Percentiles rank a stretch among this genome's conserved stretches.
These are phyloP conservation scores for Boletellus dicymbophilus DNA, from an alignment of 1,284 basidiomycete species.

Conservation along the genomic window DNA sequence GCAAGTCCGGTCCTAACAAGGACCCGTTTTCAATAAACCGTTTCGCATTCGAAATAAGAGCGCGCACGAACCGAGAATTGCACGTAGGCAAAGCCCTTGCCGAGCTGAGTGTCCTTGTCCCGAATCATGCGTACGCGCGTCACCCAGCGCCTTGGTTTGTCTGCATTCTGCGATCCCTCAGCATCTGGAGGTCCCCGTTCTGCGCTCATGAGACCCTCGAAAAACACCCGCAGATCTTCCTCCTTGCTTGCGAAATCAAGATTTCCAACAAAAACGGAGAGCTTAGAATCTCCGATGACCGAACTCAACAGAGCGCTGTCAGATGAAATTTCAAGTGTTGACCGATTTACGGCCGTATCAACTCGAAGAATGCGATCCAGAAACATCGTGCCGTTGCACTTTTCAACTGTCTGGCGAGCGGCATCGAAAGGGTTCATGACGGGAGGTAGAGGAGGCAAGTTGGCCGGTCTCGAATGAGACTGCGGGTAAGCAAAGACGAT, in stretches of 20 bases:
- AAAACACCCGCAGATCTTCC: constrained; percentile 86
- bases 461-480: constrained; percentile 45
- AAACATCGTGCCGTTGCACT: constrained; percentile 75
- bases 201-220: constrained; percentile 75
- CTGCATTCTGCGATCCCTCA: constrained; percentile 27
- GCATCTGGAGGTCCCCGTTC: constrained; percentile 64
- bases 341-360: constrained; percentile 57
- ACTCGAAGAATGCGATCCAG: constrained; percentile 76
- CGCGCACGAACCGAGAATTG: constrained; percentile 72
- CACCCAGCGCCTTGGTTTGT: constrained; percentile 65
- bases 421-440: constrained; percentile 76
- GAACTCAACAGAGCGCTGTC: constrained; percentile 8
- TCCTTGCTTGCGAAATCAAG: constrained; percentile 93
- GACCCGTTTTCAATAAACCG: constrained; percentile 1
- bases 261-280: constrained; percentile 89
- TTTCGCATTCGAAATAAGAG: not conserved
- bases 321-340: not conserved
- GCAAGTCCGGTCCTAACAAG: constrained; percentile 77
- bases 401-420: constrained; percentile 59
- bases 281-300: constrained; percentile 65
- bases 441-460: constrained; percentile 56
- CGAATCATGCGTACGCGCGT: constrained; percentile 85
- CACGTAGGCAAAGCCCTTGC: constrained; percentile 98
- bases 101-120: constrained; percentile 92
- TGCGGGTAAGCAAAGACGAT: constrained; percentile 79